Conservation (phyloP, 129 eudicot genomes). For the sunflower (Helianthus annuus) region DNA sequence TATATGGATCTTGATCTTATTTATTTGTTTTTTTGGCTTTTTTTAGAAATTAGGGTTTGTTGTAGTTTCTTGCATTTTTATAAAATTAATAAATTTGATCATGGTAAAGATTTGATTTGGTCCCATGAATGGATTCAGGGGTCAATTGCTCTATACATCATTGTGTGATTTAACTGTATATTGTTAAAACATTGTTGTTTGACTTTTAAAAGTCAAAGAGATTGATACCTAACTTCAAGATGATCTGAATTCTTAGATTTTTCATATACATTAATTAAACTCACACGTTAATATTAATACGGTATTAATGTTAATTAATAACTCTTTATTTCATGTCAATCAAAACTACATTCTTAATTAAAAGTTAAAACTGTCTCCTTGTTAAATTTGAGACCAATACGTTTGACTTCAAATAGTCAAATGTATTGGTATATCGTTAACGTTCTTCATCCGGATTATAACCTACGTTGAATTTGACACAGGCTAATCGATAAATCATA, state of each 20-base stretch:
- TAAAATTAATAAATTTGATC: conserved; percentile 15
- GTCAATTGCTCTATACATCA: conserved; percentile 5
- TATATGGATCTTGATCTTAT: conserved; percentile 27
- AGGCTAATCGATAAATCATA: conserved; percentile 47
- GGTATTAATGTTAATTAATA: conserved; percentile 16
- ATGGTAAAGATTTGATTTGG: conserved; percentile 14
- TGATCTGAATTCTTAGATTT: conserved; percentile 2
- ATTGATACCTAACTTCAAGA: conserved; percentile 1
- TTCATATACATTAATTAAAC: conserved; percentile 12
- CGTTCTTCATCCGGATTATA: neutral
- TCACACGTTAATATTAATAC: neutral
- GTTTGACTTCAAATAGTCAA: conserved; percentile 7
- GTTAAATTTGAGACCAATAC: conserved; percentile 9
- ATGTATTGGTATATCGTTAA: neutral
- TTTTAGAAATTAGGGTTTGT: conserved; percentile 12
- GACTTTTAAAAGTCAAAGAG: conserved; percentile 22
- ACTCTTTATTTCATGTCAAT: neutral
- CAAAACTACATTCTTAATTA: neutral
- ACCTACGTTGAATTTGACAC: conserved; percentile 4
- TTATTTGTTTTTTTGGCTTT: conserved; percentile 1
- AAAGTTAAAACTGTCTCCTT: neutral
- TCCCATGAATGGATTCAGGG: conserved; percentile 18
- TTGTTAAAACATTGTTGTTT: conserved; percentile 8
- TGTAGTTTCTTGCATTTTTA: conserved; percentile 13
- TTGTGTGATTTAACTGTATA: conserved; percentile 12